These are phyloP conservation scores for Diaporthe destruens DNA, from an alignment of 2,329 filamentous ascomycete species.

Conservation along the genomic window DNA sequence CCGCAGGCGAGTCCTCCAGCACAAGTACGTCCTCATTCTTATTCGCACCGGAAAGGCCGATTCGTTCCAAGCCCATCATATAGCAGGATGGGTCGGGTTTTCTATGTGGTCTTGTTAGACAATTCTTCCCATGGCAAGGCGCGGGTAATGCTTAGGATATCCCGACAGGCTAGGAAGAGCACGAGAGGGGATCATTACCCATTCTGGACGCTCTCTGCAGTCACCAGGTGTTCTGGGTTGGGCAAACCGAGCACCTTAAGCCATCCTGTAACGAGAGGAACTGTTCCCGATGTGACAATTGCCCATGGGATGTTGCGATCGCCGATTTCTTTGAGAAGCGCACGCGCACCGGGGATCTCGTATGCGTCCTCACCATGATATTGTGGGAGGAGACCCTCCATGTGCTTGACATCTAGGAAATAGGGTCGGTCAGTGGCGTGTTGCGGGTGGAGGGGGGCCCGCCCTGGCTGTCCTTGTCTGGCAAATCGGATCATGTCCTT, in stretches of 20 bases:
- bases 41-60: conserved; percentile 63
- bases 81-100: conserved; percentile 86
- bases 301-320: conserved; percentile 78
- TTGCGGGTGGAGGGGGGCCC: background rate
- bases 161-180: background rate
- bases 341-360: conserved; percentile 86
- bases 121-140: background rate
- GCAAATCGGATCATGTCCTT: conserved; percentile 7
- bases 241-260: conserved; percentile 75
- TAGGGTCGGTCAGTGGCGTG: conserved; percentile 29
- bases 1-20: conserved; percentile 89
- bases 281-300: conserved; percentile 83
- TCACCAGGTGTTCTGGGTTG: conserved; percentile 74
- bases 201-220: conserved; percentile 79
- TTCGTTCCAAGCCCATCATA: conserved; percentile 72
- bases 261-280: conserved; percentile 78
- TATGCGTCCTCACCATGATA: conserved; percentile 82
- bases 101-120: conserved; percentile 48
- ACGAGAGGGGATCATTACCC: conserved; percentile 48
- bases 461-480: conserved; percentile 2
- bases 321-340: conserved; percentile 76
- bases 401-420: conserved; percentile 77
- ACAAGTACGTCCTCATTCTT: conserved; percentile 72
- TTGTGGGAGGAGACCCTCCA: conserved; percentile 83
- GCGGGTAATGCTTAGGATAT: background rate